Conservation (phyloP, 164 flowering plant genomes). For the Vitis labrusca region DNA sequence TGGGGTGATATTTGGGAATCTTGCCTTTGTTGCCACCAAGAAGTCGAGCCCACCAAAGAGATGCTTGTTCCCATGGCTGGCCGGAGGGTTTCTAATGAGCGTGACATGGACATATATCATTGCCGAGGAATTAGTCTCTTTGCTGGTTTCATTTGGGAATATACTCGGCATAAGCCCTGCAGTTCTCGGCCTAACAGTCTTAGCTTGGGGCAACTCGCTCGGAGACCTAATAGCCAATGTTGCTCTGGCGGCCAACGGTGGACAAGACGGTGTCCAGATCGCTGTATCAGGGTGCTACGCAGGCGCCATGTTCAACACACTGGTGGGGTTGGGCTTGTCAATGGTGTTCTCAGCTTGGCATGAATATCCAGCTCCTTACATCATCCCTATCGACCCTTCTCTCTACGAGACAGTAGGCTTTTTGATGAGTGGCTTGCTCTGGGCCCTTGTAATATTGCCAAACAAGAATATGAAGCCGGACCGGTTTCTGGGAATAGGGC, state of each 20-base stretch:
- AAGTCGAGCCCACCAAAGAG: conserved; percentile 37
- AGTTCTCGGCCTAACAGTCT: conserved; percentile 61
- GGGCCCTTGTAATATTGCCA: conserved; percentile 70
- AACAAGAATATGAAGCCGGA: conserved; percentile 55
- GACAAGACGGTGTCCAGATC: conserved; percentile 54
- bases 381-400: conserved; percentile 39
- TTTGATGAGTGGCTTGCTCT: conserved; percentile 57
- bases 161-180: conserved; percentile 58
- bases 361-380: conserved; percentile 37
- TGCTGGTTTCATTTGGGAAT: conserved; percentile 43
- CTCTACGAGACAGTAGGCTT: conserved; percentile 55
- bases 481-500: conserved; percentile 47
- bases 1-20: conserved; percentile 33
- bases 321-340: conserved; percentile 63
- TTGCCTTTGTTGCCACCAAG: conserved; percentile 35
- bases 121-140: conserved; percentile 51
- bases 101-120: conserved; percentile 55
- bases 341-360: conserved; percentile 49
- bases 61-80: conserved; percentile 45
- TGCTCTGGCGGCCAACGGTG: conserved; percentile 55
- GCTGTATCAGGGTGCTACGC: conserved; percentile 77
- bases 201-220: conserved; percentile 85
- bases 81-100: conserved; percentile 54
- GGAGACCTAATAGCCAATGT: conserved; percentile 62
- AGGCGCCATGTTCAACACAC: conserved; percentile 68